These are phyloP conservation scores for Coemansia pectinata DNA, from an alignment of 192 early-diverging fungal species.

Conservation along the genomic window DNA sequence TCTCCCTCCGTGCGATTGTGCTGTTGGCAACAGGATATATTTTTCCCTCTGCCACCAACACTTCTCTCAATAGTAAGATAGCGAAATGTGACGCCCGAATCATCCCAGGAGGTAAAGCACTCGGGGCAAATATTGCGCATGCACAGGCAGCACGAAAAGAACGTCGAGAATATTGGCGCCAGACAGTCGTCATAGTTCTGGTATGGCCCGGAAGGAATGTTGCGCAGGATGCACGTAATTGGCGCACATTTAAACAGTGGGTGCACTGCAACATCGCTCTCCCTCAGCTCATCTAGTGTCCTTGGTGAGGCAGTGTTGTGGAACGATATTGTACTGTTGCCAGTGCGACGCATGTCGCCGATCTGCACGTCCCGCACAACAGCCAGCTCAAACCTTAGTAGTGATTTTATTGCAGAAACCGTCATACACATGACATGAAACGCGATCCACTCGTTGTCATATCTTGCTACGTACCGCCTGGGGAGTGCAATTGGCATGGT, in stretches of 20 bases:
- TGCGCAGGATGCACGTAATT: conserved; percentile 35
- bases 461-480: conserved; percentile 9
- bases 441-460: conserved; percentile 31
- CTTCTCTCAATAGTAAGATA: conserved; percentile 3
- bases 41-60: background rate
- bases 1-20: conserved; percentile 6
- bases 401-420: conserved; percentile 30
- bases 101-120: conserved; percentile 38
- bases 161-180: conserved; percentile 36
- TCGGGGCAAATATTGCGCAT: conserved; percentile 26
- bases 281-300: conserved; percentile 10
- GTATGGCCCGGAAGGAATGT: conserved; percentile 20
- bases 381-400: conserved; percentile 34
- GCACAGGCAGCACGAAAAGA: conserved; percentile 42
- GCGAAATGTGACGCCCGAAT: conserved; percentile 8
- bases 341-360: background rate
- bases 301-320: background rate
- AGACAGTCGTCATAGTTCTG: conserved; percentile 32
- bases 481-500: conserved; percentile 33
- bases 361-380: conserved; percentile 31
- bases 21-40: conserved; percentile 28
- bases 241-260: conserved; percentile 32
- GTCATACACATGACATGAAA: conserved; percentile 40
- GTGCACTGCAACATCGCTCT: conserved; percentile 14
- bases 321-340: conserved; percentile 16